phyloP scores from a whole-genome alignment of 306 rosid species.

The Macrotyloma uniflorum region DNA sequence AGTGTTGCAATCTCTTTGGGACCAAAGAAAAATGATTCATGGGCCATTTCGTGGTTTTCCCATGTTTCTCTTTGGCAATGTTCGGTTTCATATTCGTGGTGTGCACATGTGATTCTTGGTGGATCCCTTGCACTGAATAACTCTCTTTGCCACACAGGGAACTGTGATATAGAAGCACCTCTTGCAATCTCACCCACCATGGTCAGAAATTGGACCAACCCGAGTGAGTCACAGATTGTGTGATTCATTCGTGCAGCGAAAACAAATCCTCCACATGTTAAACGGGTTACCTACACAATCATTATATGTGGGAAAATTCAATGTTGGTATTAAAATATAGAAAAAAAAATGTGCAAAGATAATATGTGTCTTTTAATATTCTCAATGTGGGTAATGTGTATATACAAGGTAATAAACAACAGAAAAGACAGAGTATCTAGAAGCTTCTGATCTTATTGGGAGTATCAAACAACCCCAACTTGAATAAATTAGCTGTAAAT shows the following conservation, averaged over 20 bases:
- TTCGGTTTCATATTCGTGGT: conserved; percentile 20
- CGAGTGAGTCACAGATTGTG: conserved; percentile 18
- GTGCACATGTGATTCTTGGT: conserved; percentile 12
- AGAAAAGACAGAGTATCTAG: too few relatives aligned
- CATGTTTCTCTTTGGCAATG: not conserved
- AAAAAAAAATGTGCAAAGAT: too few relatives aligned
- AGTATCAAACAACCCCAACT: too few relatives aligned
- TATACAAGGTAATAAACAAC: too few relatives aligned
- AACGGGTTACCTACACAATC: conserved; percentile 18
- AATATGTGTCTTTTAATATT: too few relatives aligned
- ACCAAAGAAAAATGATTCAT: conserved; percentile 25
- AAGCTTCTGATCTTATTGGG: too few relatives aligned
- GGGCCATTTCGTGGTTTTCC: not conserved
- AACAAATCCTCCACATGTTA: conserved; percentile 38
- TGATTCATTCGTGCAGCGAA: conserved; percentile 28
- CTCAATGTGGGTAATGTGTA: too few relatives aligned
- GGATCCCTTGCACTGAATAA: conserved; percentile 10
- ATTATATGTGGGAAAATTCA: not conserved
- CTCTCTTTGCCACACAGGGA: conserved; percentile 32
- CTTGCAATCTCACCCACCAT: conserved; percentile 18
- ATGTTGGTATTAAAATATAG: too few relatives aligned
- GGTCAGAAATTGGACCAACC: conserved; percentile 28
- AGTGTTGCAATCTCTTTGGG: conserved; percentile 20
- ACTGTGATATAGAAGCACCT: not conserved
- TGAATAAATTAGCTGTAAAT: too few relatives aligned